Percentiles rank a stretch among this genome's conserved stretches.
Conservation (phyloP, 2,329 filamentous ascomycete species). For the Nothomitra cinnamomea region DNA sequence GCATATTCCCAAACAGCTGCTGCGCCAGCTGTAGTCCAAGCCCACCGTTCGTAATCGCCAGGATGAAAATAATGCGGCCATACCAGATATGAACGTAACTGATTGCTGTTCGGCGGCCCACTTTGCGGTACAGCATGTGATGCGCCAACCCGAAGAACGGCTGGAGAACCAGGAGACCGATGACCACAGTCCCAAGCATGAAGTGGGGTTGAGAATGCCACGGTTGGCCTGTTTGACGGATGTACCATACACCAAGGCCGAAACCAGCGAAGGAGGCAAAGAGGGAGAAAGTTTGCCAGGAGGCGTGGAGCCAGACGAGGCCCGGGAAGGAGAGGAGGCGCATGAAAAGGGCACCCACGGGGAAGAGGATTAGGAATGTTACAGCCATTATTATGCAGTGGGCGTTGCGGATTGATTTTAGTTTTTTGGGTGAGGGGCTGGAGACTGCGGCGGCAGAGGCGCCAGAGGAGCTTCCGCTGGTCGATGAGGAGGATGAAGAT, state of each 20-base stretch:
- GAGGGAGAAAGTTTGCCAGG: constrained; percentile 34
- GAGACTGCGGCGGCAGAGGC: not conserved
- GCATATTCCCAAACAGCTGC: not conserved
- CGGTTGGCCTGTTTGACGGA: constrained; percentile 30
- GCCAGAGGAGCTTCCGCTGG: too few species aligned
- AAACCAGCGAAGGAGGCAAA: constrained; percentile 32
- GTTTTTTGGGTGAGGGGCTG: not conserved
- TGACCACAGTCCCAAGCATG: constrained; percentile 38
- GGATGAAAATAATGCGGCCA: constrained; percentile 37
- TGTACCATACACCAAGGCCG: constrained; percentile 31
- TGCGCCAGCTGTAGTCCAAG: not conserved
- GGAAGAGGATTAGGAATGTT: constrained; percentile 35
- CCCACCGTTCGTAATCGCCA: constrained; percentile 43
- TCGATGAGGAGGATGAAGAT: too few species aligned
- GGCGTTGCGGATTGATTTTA: constrained; percentile 1
- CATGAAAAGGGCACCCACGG: constrained; percentile 36
- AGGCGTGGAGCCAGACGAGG: constrained; percentile 34
- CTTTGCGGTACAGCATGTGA: constrained; percentile 34
- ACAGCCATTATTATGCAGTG: not conserved
- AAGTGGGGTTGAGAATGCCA: constrained; percentile 38
- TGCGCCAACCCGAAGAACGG: constrained; percentile 41
- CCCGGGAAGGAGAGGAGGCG: constrained; percentile 28
- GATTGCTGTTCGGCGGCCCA: constrained; percentile 30
- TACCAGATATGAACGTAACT: constrained; percentile 46
- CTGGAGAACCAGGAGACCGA: constrained; percentile 36